Base-by-base conservation (phyloP, 2,329 filamentous ascomycete species). In the Exophiala aquamarina region DNA sequence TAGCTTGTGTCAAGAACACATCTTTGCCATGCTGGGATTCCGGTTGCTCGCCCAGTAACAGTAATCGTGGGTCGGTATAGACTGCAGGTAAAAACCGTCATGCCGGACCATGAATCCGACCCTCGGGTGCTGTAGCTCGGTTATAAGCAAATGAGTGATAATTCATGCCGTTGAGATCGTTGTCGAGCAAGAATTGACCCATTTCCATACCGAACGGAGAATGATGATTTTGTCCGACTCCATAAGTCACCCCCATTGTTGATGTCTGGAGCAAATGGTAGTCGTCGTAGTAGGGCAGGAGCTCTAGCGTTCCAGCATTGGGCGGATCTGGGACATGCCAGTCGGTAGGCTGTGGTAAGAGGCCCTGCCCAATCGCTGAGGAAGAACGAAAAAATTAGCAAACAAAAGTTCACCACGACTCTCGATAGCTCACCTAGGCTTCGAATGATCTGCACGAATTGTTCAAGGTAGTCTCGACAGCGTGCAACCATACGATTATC, bases 101-200 rank as follows among this genome's bases (percentile, higher is more conserved):
- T 34, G 5, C n/a, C 32, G n/a, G 32, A 6, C 32, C 32, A 34
- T 34, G n/a, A 6, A 14, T 34, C n/a, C 32, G 8, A 34, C n/a
- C 32, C 6, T 34, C 6, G 5, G 28, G 44, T 9, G 44, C 15
- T 18, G 33, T 36, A 4, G 23, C 37, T 2, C 44, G 44, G n/a
- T 36, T 41, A 32, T 47, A 47, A 4, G 44, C 37, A 13, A 29
- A 47, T 7, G 44, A 47, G 11, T 47, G 36, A n/a, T 32, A 39
- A 8, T 19, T 47, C 37, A 47, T 9, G 11, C 41, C 37, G 8
- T 47, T 42, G 2, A 67, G 50, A 48, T 67, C 64, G 11, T 60
- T 61, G 38, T 69, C 65, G 28, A 68, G 49, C 58, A 69, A 62
- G 37, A 69, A 69, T 47, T 69, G 65, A 1, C 66, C 64, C 17